Percentiles rank a stretch among this genome's conserved stretches.
phyloP scores from a whole-genome alignment of 768 basidiomycete genomes.

The Tubosaeta sp. region DNA sequence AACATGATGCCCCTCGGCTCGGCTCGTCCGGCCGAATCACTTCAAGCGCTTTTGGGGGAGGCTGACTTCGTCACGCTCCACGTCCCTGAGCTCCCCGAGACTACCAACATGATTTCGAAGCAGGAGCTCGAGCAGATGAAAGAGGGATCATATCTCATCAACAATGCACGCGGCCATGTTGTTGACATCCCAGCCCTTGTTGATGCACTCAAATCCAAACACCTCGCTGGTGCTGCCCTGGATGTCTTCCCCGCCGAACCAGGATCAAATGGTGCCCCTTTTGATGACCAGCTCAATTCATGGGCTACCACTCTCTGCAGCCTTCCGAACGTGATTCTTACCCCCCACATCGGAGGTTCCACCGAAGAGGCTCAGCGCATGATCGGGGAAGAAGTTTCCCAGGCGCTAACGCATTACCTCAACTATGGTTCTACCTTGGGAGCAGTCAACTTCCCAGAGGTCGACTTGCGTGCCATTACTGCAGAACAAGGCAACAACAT shows the following conservation, averaged over 20 bases:
- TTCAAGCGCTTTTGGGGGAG: constrained; percentile 65
- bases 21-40: constrained; percentile 83
- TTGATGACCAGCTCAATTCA: constrained; percentile 82
- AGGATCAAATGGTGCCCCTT: constrained; percentile 82
- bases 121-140: constrained; percentile 88
- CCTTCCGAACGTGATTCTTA: constrained; percentile 90
- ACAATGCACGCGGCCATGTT: constrained; percentile 94
- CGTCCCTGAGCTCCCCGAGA: constrained; percentile 95
- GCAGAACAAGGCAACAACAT: constrained; percentile 77
- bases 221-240: constrained; percentile 82
- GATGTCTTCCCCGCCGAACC: constrained; percentile 97
- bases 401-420: constrained; percentile 82
- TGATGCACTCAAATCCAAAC: constrained; percentile 73
- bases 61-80: constrained; percentile 96
- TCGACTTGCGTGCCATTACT: constrained; percentile 89
- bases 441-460: constrained; percentile 98
- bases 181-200: constrained; percentile 93
- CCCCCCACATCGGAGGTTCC: constrained; percentile 98
- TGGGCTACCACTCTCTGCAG: constrained; percentile 76
- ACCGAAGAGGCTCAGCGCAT: constrained; percentile 98
- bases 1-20: constrained; percentile 97
- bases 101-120: constrained; percentile 85
- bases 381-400: constrained; percentile 94
- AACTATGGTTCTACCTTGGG: constrained; percentile 88
- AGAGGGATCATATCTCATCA: constrained; percentile 90